Evolutionary conservation across 75 land plant genomes (phyloP).

Genomic region (Pinus albicaulis): DNA sequence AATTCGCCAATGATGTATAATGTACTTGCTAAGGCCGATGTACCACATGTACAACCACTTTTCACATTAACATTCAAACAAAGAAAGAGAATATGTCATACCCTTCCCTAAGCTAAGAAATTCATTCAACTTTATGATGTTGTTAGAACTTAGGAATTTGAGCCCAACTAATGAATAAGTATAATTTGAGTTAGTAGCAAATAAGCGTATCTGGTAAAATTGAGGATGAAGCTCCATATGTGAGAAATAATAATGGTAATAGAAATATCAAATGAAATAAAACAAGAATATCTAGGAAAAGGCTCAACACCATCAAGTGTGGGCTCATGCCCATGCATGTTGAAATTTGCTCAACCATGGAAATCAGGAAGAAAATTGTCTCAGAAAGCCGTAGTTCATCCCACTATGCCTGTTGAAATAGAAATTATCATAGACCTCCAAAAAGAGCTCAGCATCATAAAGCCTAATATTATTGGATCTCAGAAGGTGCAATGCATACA

Average conservation of each 20-base stretch:
- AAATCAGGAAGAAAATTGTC: background rate
- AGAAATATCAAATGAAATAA: background rate
- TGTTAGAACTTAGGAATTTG: background rate
- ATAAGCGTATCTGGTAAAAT: background rate
- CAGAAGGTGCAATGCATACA: background rate
- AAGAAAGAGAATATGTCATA: background rate
- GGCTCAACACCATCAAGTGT: too few relatives aligned
- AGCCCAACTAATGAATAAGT: background rate
- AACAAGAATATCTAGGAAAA: background rate
- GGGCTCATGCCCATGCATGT: too few relatives aligned
- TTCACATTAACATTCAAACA: background rate
- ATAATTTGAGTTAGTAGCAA: background rate
- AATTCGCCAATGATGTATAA: background rate
- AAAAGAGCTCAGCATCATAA: background rate
- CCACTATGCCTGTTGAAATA: background rate
- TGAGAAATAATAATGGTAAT: background rate
- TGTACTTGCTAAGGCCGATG: background rate
- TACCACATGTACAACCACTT: background rate
- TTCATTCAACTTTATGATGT: background rate
- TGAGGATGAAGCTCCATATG: background rate
- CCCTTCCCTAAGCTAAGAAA: background rate
- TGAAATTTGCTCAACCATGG: too few relatives aligned
- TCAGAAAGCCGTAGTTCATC: background rate
- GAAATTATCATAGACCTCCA: background rate
- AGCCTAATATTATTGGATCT: background rate